Evolutionary conservation across 768 basidiomycete species (phyloP), one percentile per base, ranked within the genome.

Genomic region (Suillus tomentosus): DNA sequence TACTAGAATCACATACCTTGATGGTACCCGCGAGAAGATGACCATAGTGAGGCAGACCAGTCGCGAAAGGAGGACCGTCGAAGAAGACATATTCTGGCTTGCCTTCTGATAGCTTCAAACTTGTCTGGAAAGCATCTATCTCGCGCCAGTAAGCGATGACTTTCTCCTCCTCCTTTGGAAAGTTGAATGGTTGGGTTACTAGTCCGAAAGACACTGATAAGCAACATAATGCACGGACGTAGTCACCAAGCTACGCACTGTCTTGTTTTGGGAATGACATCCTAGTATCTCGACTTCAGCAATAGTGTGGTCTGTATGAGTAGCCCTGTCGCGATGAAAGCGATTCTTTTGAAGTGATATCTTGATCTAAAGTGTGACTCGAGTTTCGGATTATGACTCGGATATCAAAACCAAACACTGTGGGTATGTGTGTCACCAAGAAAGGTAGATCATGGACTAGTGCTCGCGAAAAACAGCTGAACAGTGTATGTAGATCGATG

Each of bases 121-220:
- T 94, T 8, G 96, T 98, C 73, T 90, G 87, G 79, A 99, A 99
- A 66, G 97, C 97, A 80, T 99, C 94, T 75, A 99, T 99, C 74
- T 96, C 95, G 69, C 85, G 83, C 96, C 96, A 99, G 79, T 87
- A 98, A 60, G 84, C 82, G 66, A 97, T 79, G 62, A 97, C 94
- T 71, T 95, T 94, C 73, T 91, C 89, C 75, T 96, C 94, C 77
- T 95, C 94, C 77, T 87, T 87, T 22, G 94, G 80, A 73, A 95
- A 96, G 76, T 87, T 87, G 77, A 96, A 96, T 19, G 80, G 79
- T 19, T 86, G 80, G 62, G 90, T 85, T 70, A 94, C 93, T 95
- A 65, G 4, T 53, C 42, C 19, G 66, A 47, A 64, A 65, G 56
- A 34, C 55, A 65, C 63, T 53, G 68, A 66, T 57, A 60, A 27